Percentiles rank a stretch among this genome's conserved stretches.
Evolutionary conservation across 306 rosid genomes (phyloP).

Genomic region (Castanopsis chinensis): DNA sequence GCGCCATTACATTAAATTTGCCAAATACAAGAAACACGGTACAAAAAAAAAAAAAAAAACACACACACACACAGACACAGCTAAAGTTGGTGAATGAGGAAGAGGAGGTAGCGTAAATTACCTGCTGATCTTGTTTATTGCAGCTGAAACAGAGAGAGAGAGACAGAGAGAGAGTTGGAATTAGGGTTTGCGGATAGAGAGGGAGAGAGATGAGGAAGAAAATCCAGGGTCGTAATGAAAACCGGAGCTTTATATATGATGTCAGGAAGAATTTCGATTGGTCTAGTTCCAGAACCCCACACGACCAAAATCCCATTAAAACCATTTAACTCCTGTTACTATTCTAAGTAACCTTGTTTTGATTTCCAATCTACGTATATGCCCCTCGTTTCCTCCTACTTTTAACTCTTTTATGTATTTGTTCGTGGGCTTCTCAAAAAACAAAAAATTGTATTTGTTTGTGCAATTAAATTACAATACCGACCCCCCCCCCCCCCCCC

Average conservation of each 20-base stretch:
- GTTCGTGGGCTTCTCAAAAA: too few relatives aligned
- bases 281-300: conserved; percentile 36
- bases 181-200: conserved; percentile 68
- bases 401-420: not conserved
- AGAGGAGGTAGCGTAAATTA: conserved; percentile 24
- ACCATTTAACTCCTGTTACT: conserved; percentile 19
- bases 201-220: conserved; percentile 31
- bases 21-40: not conserved
- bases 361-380: conserved; percentile 5
- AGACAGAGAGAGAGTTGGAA: conserved; percentile 38
- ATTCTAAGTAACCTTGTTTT: conserved; percentile 16
- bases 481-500: too few relatives aligned
- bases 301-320: conserved; percentile 31
- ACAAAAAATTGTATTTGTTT: too few relatives aligned
- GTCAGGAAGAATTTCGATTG: conserved; percentile 33
- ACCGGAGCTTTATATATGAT: conserved; percentile 20
- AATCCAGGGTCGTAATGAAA: conserved; percentile 40
- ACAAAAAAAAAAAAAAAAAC: not conserved
- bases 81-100: conserved; percentile 10
- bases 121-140: conserved; percentile 64
- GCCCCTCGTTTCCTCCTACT: not conserved
- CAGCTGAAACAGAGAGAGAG: conserved; percentile 16
- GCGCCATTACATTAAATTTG: conserved; percentile 13
- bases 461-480: too few relatives aligned
- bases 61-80: not conserved